Percentiles rank a stretch among this genome's conserved stretches.
Evolutionary conservation across 208 protist species (phyloP).

Genomic region (Leishmania amazonensis): DNA sequence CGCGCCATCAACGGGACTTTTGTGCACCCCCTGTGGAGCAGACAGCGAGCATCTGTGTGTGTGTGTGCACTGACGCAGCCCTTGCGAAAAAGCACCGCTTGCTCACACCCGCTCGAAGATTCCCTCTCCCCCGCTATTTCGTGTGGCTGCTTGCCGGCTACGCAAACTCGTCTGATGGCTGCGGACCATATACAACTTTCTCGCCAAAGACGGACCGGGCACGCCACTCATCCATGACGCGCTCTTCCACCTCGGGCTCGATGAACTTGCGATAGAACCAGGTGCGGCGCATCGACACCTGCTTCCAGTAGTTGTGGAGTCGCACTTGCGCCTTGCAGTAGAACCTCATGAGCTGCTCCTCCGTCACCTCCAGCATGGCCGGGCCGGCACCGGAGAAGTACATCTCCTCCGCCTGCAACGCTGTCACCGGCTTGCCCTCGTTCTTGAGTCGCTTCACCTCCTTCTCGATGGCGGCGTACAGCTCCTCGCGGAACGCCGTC

Average conservation of each 20-base stretch:
- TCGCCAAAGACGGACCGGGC: conserved; percentile 74
- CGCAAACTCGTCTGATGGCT: conserved; percentile 38
- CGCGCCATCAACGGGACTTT: neutral
- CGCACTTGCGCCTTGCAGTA: conserved; percentile 79
- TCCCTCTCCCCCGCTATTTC: neutral
- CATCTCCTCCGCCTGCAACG: conserved; percentile 88
- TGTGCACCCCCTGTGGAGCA: neutral
- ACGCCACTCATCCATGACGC: conserved; percentile 63
- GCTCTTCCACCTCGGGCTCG: conserved; percentile 70
- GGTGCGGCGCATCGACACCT: conserved; percentile 70
- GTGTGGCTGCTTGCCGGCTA: neutral
- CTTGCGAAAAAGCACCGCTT: neutral
- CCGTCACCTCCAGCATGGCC: conserved; percentile 74
- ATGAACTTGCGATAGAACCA: conserved; percentile 87
- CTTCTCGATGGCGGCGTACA: conserved; percentile 63
- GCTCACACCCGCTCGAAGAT: neutral
- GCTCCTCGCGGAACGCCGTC: conserved; percentile 64
- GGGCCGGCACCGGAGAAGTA: conserved; percentile 80
- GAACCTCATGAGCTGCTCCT: conserved; percentile 70
- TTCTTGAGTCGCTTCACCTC: conserved; percentile 62
- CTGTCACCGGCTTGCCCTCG: conserved; percentile 62
- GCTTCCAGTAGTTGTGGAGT: conserved; percentile 90
- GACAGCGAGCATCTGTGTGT: neutral
- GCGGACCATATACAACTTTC: conserved; percentile 68
- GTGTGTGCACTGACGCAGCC: neutral